Percentiles rank a stretch among this genome's conserved stretches.
Evolutionary conservation across 2,329 filamentous ascomycete genomes (phyloP).

Genomic region (Sporothrix euskadiensis): DNA sequence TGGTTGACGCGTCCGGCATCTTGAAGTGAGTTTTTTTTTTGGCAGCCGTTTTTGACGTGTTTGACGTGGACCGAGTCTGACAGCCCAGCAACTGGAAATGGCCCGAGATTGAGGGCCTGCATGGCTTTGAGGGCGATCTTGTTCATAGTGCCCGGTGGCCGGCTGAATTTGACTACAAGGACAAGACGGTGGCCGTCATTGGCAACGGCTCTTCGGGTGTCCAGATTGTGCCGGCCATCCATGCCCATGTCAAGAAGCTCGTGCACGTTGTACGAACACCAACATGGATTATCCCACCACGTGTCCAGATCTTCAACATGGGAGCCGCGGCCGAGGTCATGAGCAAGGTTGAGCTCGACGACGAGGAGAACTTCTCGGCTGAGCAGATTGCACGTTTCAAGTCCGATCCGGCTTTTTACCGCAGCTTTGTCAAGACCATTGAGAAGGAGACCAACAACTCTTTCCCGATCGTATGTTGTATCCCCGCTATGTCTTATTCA

Average conservation of each 20-base stretch:
- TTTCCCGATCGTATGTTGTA: conserved; percentile 45
- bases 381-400: conserved; percentile 52
- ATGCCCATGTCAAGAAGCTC: conserved; percentile 43
- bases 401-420: conserved; percentile 49
- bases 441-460: conserved; percentile 49
- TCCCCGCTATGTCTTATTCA: neutral
- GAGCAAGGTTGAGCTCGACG: conserved; percentile 45
- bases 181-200: conserved; percentile 57
- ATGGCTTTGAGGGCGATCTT: conserved; percentile 50
- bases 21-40: conserved; percentile 48
- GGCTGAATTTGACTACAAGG: conserved; percentile 49
- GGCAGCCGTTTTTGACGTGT: too few species aligned
- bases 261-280: conserved; percentile 46
- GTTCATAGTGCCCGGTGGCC: conserved; percentile 59
- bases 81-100: conserved; percentile 52
- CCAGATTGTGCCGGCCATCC: conserved; percentile 55
- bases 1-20: conserved; percentile 54
- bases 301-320: conserved; percentile 43
- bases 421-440: conserved; percentile 49
- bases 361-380: conserved; percentile 46
- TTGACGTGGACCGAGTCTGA: neutral
- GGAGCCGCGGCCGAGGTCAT: conserved; percentile 44
- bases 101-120: conserved; percentile 51
- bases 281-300: conserved; percentile 45
- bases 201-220: conserved; percentile 58